A percentile compares a stretch with the other conserved stretches of the same genome.
Conservation (phyloP, 2,329 filamentous ascomycete genomes). For the Colletotrichum nymphaeae region DNA sequence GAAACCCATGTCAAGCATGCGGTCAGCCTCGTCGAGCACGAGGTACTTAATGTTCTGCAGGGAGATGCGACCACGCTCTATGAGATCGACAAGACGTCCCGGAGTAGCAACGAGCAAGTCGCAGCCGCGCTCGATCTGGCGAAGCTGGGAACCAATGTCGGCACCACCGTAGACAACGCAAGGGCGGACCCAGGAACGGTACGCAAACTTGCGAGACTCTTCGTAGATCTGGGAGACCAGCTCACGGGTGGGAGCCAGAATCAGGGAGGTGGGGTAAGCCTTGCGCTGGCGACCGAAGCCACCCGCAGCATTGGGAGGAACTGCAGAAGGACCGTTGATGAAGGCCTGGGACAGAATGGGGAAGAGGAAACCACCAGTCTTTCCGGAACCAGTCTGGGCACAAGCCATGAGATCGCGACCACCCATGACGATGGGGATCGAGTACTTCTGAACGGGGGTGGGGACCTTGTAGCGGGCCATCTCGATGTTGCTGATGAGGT, state of each 20-base stretch:
- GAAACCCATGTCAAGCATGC: slow-evolving; percentile 99
- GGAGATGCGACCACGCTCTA: slow-evolving; percentile 98
- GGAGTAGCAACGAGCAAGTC: slow-evolving; percentile 97
- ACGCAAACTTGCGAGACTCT: slow-evolving; percentile 96
- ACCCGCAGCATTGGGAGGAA: slow-evolving; percentile 71
- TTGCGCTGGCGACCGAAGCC: slow-evolving; percentile 95
- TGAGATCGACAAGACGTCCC: slow-evolving; percentile 95
- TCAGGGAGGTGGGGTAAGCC: slow-evolving; percentile 95
- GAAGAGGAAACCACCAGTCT: slow-evolving; percentile 99
- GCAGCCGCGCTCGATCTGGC: slow-evolving; percentile 96
- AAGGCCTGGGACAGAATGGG: slow-evolving; percentile 98
- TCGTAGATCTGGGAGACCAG: slow-evolving; percentile 99
- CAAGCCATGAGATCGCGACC: slow-evolving; percentile 99
- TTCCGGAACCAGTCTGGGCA: slow-evolving; percentile 99
- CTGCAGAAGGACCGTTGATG: slow-evolving; percentile 82
- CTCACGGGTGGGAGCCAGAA: slow-evolving; percentile 96
- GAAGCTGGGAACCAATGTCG: slow-evolving; percentile 97
- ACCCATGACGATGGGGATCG: slow-evolving; percentile 97
- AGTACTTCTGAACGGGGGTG: slow-evolving; percentile 99
- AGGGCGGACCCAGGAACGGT: slow-evolving; percentile 98
- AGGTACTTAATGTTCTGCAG: slow-evolving; percentile 99
- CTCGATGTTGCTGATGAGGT: slow-evolving; percentile 92
- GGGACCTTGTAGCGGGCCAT: slow-evolving; percentile 95
- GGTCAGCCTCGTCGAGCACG: slow-evolving; percentile 98
- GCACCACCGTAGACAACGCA: slow-evolving; percentile 99